Percentiles rank a stretch among this genome's conserved stretches.
phyloP scores from a whole-genome alignment of 78 protist species.

The Dictyostelium capitatum region DNA sequence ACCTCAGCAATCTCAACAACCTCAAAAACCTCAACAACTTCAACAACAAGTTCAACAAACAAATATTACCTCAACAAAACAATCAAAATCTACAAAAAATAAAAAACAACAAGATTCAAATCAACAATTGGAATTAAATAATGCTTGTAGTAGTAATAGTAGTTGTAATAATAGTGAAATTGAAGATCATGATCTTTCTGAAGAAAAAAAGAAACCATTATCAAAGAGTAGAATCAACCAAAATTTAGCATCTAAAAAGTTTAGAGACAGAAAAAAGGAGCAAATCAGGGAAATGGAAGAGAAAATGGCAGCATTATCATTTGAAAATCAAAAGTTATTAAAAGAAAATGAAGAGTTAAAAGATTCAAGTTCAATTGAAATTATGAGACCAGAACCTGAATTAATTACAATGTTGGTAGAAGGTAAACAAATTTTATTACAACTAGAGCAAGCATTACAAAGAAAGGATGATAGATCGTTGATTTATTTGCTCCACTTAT shows the following conservation, averaged over 20 bases:
- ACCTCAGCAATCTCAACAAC: background rate
- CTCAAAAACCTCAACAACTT: background rate
- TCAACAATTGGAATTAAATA: too few relatives aligned
- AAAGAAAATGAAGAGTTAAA: background rate
- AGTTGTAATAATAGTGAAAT: too few relatives aligned
- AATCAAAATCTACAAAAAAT: background rate
- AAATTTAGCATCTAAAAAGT: background rate
- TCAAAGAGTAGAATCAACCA: background rate
- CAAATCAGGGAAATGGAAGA: background rate
- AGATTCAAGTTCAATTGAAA: background rate
- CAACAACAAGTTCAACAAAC: background rate
- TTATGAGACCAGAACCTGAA: conserved; percentile 7
- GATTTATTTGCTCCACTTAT: background rate
- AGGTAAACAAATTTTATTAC: background rate
- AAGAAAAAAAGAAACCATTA: too few relatives aligned
- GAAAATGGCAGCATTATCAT: background rate
- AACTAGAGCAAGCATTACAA: background rate
- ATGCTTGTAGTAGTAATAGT: too few relatives aligned
- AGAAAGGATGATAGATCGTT: background rate
- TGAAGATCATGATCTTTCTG: too few relatives aligned
- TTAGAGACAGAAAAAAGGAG: background rate
- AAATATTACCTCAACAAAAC: background rate
- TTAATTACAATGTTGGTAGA: background rate
- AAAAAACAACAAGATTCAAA: background rate
- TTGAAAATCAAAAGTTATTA: background rate